Evolutionary conservation across 345 rosid species (phyloP).

Genomic region (Hibiscus syriacus): DNA sequence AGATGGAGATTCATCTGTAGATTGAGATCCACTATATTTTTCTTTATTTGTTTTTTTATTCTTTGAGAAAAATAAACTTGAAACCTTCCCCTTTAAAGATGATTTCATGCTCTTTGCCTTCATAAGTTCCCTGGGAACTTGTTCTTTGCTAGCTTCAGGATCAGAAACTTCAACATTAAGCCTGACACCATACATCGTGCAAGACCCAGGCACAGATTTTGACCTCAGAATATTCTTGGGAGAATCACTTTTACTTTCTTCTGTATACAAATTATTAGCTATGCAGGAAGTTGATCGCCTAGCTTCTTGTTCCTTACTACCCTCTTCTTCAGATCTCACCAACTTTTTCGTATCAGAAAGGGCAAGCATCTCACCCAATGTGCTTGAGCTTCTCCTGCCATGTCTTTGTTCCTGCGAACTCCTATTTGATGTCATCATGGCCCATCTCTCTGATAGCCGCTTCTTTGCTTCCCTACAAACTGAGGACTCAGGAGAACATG

Average conservation of each 20-base stretch:
- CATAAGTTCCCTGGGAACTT: slow-evolving; percentile 37
- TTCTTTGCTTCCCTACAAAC: slow-evolving; percentile 74
- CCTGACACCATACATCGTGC: slow-evolving; percentile 32
- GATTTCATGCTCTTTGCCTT: slow-evolving; percentile 53
- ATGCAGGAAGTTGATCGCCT: slow-evolving; percentile 48
- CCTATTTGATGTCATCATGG: slow-evolving; percentile 64
- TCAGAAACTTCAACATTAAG: slow-evolving; percentile 41
- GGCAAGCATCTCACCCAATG: slow-evolving; percentile 94
- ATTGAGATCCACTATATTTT: slow-evolving; percentile 29
- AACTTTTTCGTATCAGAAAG: slow-evolving; percentile 52
- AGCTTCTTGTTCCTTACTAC: slow-evolving; percentile 31
- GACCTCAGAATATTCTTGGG: slow-evolving; percentile 60
- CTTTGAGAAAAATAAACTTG: slow-evolving; percentile 71
- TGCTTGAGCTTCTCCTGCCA: slow-evolving; percentile 55
- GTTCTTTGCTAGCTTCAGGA: slow-evolving; percentile 30
- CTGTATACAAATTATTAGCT: slow-evolving; percentile 33
- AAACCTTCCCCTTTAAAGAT: slow-evolving; percentile 62
- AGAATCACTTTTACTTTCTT: slow-evolving; percentile 31
- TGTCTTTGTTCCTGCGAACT: slow-evolving; percentile 42
- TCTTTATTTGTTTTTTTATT: slow-evolving; percentile 59
- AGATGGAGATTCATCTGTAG: slow-evolving; percentile 28
- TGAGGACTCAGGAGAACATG: slow-evolving; percentile 86
- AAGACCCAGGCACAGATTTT: slow-evolving; percentile 70
- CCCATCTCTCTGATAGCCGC: slow-evolving; percentile 94
- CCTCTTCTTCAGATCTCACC: slow-evolving; percentile 32